A percentile compares a stretch with the other conserved stretches of the same genome.
Conservation (phyloP, 495 filamentous ascomycete genomes). For the Trypethelium eluteriae region DNA sequence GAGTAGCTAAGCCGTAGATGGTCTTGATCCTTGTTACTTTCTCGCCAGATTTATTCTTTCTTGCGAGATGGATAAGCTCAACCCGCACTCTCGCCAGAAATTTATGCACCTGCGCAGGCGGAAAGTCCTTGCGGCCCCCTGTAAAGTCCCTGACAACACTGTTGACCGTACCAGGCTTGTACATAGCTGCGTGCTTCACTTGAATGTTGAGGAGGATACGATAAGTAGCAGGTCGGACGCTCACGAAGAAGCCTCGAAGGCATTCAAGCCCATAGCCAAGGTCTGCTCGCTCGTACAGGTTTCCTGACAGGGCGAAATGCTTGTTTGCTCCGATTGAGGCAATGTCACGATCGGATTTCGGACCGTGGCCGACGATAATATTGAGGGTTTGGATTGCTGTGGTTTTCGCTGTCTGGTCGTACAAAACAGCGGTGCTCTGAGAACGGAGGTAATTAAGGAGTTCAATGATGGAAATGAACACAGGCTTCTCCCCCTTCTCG, state of each 20-base stretch:
- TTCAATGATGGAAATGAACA: constrained; percentile 21
- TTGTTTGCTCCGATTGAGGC: constrained; percentile 28
- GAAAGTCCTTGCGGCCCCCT: neutral
- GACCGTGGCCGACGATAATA: constrained; percentile 39
- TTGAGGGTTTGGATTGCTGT: constrained; percentile 47
- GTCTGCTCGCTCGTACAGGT: constrained; percentile 18
- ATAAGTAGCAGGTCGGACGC: constrained; percentile 38
- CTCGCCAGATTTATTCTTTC: constrained; percentile 36
- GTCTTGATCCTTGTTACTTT: constrained; percentile 37
- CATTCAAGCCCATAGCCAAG: constrained; percentile 39
- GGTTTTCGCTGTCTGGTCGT: constrained; percentile 22
- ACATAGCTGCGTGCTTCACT: constrained; percentile 42
- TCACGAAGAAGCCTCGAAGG: constrained; percentile 43
- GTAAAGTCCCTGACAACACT: neutral
- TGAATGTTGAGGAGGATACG: constrained; percentile 46
- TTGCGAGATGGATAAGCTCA: constrained; percentile 34
- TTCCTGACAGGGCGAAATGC: constrained; percentile 25
- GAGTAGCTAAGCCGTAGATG: constrained; percentile 43
- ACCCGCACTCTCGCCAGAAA: constrained; percentile 26
- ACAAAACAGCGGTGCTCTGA: constrained; percentile 16
- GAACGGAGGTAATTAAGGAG: constrained; percentile 35
- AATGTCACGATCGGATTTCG: constrained; percentile 36
- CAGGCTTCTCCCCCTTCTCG: constrained; percentile 17
- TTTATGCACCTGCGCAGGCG: neutral
- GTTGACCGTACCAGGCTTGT: constrained; percentile 19